Evolutionary conservation across 129 eudicot species (phyloP), one percentile per base, ranked within the genome.

Genomic region (Dittrichia graveolens): DNA sequence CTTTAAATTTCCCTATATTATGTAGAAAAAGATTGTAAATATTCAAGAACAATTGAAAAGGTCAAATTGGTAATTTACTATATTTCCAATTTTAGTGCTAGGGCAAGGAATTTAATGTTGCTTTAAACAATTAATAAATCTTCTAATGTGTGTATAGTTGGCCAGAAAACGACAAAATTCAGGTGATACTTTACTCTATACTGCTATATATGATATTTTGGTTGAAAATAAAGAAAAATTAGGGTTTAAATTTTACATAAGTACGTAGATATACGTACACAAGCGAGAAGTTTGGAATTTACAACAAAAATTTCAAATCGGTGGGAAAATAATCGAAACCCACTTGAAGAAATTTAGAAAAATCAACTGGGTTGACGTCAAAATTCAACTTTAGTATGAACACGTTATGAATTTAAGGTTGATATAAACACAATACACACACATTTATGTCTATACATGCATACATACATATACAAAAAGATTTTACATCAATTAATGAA

Each of bases 331-430:
- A 31, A 34, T 61, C 47, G 5, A 57, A 11, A 45, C 47, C 65
- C 31, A 71, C 4, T 69, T 74, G 4, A 49, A 35, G 66, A 73
- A 74, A 62, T 31, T 12, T 35, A 4, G 61, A 73, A 46, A n/a
- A 39, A 74, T 39, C 40, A 49, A 48, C 50, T 41, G 35, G 42
- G 38, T 61, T 62, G 6, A 24, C 18, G 53, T 74, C 16, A 7
- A 37, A 7, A 39, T 63, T 74, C 55, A 74, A 62, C 49, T 49
- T 18, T 44, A 55, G 75, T 24, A 74, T 42, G 18, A 39, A 73
- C 31, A 24, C 2, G 31, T 24, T 0, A 53, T 7, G 31, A 11
- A 18, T 19, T 61, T 6, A 38, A 7, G 8, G 18, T 61, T n/a
- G 9, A 13, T 16, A 65, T 2, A 43, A 24, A 24, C 31, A 24